A percentile compares a stretch with the other conserved stretches of the same genome.
phyloP scores from a whole-genome alignment of 352 stramenopile genomes.

The Globisporangium emineosum region DNA sequence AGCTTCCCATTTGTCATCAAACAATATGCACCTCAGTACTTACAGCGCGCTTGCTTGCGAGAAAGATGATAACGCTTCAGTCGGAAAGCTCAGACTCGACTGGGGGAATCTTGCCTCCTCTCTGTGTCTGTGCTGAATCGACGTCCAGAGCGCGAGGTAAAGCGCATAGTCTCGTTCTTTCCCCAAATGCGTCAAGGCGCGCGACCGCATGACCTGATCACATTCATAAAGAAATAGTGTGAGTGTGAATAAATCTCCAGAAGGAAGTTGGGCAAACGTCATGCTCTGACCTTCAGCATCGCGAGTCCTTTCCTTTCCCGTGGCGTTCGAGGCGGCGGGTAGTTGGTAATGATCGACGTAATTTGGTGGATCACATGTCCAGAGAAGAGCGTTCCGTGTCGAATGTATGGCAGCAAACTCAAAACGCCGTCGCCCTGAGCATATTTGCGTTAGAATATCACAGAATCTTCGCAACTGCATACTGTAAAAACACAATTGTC shows the following conservation, averaged over 20 bases:
- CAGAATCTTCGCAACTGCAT: background rate
- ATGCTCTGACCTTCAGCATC: conserved; percentile 44
- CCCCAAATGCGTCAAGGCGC: conserved; percentile 48
- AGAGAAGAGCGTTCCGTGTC: conserved; percentile 58
- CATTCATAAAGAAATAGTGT: background rate
- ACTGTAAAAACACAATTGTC: background rate
- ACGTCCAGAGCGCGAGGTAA: conserved; percentile 50
- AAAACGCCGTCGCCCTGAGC: conserved; percentile 49
- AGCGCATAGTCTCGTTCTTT: conserved; percentile 68
- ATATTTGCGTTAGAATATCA: background rate
- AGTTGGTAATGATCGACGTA: conserved; percentile 31
- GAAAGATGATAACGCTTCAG: conserved; percentile 8
- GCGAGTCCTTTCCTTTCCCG: conserved; percentile 56
- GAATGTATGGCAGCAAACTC: conserved; percentile 76
- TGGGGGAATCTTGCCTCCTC: background rate
- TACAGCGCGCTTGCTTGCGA: conserved; percentile 10
- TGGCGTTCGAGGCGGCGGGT: conserved; percentile 32
- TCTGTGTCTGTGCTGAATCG: conserved; percentile 12
- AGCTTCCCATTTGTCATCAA: background rate
- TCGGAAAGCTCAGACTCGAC: background rate
- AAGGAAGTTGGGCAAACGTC: background rate
- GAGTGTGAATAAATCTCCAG: background rate
- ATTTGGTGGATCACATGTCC: conserved; percentile 52
- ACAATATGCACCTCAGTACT: background rate
- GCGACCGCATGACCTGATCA: conserved; percentile 61